phyloP scores from a whole-genome alignment of 2,329 filamentous ascomycete species.

The Fusarium odoratissimum region DNA sequence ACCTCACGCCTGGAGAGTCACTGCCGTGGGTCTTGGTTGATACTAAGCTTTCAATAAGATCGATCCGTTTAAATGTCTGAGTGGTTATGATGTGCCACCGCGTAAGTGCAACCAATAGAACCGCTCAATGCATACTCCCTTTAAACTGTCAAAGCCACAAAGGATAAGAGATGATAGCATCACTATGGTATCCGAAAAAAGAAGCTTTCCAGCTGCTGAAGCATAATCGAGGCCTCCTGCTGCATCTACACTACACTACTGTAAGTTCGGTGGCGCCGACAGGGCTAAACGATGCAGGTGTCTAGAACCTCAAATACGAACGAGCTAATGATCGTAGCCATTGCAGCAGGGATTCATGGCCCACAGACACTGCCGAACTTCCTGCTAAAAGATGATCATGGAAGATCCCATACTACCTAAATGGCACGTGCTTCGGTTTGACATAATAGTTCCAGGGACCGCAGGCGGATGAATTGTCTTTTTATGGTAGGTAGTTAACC shows the following conservation, averaged over 20 bases:
- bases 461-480: not conserved
- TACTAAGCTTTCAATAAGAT: not conserved
- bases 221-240: slow-evolving; percentile 1
- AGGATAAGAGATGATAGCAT: not conserved
- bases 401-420: not conserved
- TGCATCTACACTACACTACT: no score
- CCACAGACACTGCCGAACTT: not conserved
- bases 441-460: not conserved
- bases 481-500: not conserved
- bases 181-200: not conserved
- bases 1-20: slow-evolving; percentile 17
- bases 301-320: slow-evolving; percentile 5
- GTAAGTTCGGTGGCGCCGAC: slow-evolving; percentile 9
- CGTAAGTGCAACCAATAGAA: not conserved
- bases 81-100: not conserved
- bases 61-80: not conserved
- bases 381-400: slow-evolving; percentile 1
- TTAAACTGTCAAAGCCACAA: not conserved
- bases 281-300: not conserved
- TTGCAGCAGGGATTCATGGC: not conserved
- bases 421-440: not conserved
- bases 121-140: not conserved
- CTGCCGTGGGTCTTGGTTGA: slow-evolving; percentile 3
- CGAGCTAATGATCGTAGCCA: not conserved
- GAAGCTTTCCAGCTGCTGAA: not conserved